These are phyloP conservation scores for Colletotrichum higginsianum DNA, from an alignment of 2,329 filamentous ascomycete genomes.

Conservation along the genomic window DNA sequence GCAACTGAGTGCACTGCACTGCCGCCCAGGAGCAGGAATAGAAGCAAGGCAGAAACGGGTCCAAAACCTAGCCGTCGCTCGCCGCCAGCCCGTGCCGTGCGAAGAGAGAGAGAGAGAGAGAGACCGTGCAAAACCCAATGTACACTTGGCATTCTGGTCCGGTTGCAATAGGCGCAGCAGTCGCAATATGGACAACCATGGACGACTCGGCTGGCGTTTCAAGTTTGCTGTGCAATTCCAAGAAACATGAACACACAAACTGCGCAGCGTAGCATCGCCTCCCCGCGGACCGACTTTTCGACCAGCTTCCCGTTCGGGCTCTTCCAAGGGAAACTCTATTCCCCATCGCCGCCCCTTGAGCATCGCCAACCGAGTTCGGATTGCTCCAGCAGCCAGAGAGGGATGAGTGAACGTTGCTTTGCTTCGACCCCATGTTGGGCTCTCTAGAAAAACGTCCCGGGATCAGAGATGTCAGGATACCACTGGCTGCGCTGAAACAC, in stretches of 20 bases:
- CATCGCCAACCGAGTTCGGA: not conserved
- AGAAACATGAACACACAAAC: slow-evolving; percentile 13
- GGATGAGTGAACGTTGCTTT: not conserved
- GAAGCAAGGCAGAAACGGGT: slow-evolving; percentile 8
- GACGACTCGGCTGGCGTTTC: slow-evolving; percentile 23
- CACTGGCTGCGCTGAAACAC: not conserved
- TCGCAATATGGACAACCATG: slow-evolving; percentile 12
- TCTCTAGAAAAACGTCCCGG: slow-evolving; percentile 6
- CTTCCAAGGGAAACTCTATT: not conserved
- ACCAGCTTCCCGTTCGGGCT: not conserved
- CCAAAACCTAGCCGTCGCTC: not conserved
- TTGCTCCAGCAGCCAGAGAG: not conserved
- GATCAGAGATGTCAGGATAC: too few relatives aligned
- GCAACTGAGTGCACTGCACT: not conserved
- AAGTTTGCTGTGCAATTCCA: slow-evolving; percentile 1
- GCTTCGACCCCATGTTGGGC: not conserved
- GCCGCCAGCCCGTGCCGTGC: slow-evolving; percentile 2
- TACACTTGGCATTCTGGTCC: slow-evolving; percentile 21
- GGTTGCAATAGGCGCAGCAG: slow-evolving; percentile 4
- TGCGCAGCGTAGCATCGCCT: not conserved
- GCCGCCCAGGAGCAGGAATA: slow-evolving; percentile 3
- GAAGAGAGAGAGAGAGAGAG: too few relatives aligned
- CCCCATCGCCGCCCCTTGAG: not conserved
- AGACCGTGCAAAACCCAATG: slow-evolving; percentile 25
- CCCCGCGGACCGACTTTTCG: too few relatives aligned